Percentiles rank a stretch among this genome's conserved stretches.
Evolutionary conservation across 1,284 basidiomycete genomes (phyloP).

Genomic region (Sanguinoderma infundibulare): DNA sequence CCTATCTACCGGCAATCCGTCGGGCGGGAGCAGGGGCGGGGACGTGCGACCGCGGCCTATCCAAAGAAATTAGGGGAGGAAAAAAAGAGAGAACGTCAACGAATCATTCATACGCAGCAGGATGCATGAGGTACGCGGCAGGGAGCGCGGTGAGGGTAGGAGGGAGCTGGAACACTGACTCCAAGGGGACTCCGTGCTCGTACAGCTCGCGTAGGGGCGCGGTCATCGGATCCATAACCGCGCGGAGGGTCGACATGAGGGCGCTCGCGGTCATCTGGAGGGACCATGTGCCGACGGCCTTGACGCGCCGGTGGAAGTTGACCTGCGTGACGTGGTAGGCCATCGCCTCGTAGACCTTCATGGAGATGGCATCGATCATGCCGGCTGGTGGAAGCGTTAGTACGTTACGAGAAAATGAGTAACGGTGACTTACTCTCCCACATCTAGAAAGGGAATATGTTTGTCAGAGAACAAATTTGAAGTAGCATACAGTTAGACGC

Average conservation of each 20-base stretch:
- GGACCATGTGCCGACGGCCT: slow-evolving; percentile 85
- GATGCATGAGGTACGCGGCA: neutral
- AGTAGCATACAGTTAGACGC: slow-evolving; percentile 8
- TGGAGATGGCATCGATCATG: slow-evolving; percentile 80
- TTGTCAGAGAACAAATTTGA: slow-evolving; percentile 18
- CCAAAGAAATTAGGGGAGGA: neutral
- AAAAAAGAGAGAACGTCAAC: neutral
- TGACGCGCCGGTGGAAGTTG: slow-evolving; percentile 86
- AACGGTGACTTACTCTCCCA: slow-evolving; percentile 73
- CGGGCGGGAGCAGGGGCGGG: neutral
- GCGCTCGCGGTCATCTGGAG: slow-evolving; percentile 75
- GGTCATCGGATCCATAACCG: slow-evolving; percentile 58
- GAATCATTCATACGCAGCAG: neutral
- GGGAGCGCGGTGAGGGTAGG: neutral
- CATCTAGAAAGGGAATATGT: slow-evolving; percentile 53
- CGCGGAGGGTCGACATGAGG: slow-evolving; percentile 62
- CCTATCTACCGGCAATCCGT: neutral
- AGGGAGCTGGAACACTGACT: slow-evolving; percentile 24
- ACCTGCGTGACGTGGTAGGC: slow-evolving; percentile 90
- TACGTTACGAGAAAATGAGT: neutral
- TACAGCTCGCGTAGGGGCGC: slow-evolving; percentile 51
- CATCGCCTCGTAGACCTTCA: slow-evolving; percentile 88
- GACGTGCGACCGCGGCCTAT: neutral
- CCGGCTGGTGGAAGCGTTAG: slow-evolving; percentile 58
- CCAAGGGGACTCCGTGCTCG: slow-evolving; percentile 29